A percentile compares a stretch with the other conserved stretches of the same genome.
These are phyloP conservation scores for Ophiostoma triangulosporum DNA, from an alignment of 2,329 filamentous ascomycete species.

Conservation along the genomic window DNA sequence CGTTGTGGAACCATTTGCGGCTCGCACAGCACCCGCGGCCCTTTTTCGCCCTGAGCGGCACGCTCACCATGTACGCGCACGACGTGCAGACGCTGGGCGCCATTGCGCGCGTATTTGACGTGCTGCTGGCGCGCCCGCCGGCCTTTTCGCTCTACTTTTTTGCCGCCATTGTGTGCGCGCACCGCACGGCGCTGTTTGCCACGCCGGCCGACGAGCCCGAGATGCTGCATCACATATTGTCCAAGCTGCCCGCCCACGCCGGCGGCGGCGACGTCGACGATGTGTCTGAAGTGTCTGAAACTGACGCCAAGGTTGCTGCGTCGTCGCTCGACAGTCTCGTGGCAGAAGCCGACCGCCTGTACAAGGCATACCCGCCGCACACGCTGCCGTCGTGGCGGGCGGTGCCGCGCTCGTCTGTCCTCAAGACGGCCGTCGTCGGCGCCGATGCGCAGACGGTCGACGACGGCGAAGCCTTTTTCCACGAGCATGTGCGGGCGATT, in stretches of 20 bases:
- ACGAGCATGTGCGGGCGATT: constrained; percentile 60
- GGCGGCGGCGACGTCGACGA: not conserved
- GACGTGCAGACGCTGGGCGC: constrained; percentile 83
- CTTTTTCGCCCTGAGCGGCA: constrained; percentile 87
- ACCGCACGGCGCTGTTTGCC: constrained; percentile 72
- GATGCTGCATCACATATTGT: constrained; percentile 79
- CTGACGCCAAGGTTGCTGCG: constrained; percentile 32
- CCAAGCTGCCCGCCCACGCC: constrained; percentile 57
- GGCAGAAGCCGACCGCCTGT: constrained; percentile 47
- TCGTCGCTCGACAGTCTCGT: constrained; percentile 66
- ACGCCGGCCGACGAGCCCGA: constrained; percentile 75
- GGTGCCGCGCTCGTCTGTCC: constrained; percentile 63
- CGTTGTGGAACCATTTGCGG: constrained; percentile 61
- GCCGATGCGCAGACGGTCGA: constrained; percentile 34
- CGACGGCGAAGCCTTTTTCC: constrained; percentile 56
- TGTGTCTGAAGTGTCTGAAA: too few relatives aligned
- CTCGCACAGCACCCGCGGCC: constrained; percentile 48
- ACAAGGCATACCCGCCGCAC: constrained; percentile 56
- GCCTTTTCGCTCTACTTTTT: constrained; percentile 85
- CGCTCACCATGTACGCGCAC: constrained; percentile 90
- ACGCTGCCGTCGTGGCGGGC: constrained; percentile 55
- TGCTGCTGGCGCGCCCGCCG: constrained; percentile 75
- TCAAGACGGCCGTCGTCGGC: constrained; percentile 63
- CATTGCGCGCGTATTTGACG: constrained; percentile 86
- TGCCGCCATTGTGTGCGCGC: constrained; percentile 70